phyloP scores from a whole-genome alignment of 1,284 basidiomycete genomes.

The Austroboletus novae-zelandiae region DNA sequence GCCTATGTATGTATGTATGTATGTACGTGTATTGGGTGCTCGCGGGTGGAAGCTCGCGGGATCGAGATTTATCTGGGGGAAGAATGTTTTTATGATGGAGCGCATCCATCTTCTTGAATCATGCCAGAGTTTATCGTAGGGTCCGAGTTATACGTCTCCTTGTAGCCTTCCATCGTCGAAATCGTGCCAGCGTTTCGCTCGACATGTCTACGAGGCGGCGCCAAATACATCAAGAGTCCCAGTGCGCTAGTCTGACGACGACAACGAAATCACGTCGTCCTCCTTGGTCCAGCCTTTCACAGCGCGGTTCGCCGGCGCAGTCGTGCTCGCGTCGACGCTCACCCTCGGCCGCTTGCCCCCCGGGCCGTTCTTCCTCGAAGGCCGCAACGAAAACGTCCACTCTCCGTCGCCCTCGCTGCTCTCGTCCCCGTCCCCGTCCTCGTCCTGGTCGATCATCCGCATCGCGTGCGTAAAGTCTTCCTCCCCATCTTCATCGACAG shows the following conservation, averaged over 20 bases:
- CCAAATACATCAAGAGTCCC: too few species aligned
- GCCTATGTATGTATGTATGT: not conserved
- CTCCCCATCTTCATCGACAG: slow-evolving; percentile 6
- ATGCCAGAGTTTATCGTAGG: too few species aligned
- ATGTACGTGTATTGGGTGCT: too few species aligned
- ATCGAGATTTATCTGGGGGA: too few species aligned
- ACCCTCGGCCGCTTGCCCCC: slow-evolving; percentile 18
- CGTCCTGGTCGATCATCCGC: slow-evolving; percentile 16
- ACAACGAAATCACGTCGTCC: slow-evolving; percentile 30
- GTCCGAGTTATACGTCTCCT: too few species aligned
- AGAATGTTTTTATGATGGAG: too few species aligned
- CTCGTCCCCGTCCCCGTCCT: not conserved
- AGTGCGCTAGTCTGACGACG: slow-evolving; percentile 10
- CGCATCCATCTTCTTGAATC: too few species aligned
- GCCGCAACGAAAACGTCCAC: slow-evolving; percentile 27
- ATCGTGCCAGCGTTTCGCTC: too few species aligned
- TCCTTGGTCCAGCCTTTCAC: not conserved
- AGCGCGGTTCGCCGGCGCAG: not conserved
- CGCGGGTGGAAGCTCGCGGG: too few species aligned
- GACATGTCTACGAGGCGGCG: too few species aligned
- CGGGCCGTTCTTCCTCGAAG: not conserved
- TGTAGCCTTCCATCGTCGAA: too few species aligned
- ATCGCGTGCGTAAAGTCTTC: slow-evolving; percentile 27
- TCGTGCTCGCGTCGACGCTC: not conserved
- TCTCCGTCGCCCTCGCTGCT: slow-evolving; percentile 25